Evolutionary conservation across 2,329 filamentous ascomycete genomes (phyloP), one percentile per base, ranked within the genome.

Genomic region (Massarina eburnea): DNA sequence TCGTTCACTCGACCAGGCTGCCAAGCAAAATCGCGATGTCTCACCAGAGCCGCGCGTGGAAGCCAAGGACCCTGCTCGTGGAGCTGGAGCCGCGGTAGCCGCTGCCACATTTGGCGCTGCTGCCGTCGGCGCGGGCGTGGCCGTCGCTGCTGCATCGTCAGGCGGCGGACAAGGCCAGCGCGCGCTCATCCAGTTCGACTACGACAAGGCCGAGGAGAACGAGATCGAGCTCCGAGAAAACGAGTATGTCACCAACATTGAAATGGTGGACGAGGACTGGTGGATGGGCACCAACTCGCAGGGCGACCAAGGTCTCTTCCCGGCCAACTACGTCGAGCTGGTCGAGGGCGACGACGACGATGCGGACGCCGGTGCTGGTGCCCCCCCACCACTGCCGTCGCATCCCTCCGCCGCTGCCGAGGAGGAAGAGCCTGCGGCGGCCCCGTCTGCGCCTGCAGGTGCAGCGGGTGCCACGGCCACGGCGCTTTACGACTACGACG

Each of bases 261-360:
- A 97, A 52, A 95, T 95, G 88, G 90, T 99, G 2, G 94, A 97
- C 59, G 88, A 95, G 41, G 92, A 99, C 67, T 99, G 94, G 94
- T 99, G 94, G 94, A 88, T 96, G 81, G 94, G 95, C 34, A 89
- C 87, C 56, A 99, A 97, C 74, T 75, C 80, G 18, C 79, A 78
- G 51, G 94, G 94, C 59, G 90, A 96, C 71, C 85, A 79, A 47
- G 94, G 94, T 38, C 78, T 99, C 27, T 97, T 99, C 79, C 94
- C 94, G 4, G 94, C 89, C 75, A 97, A 96, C 77, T 99, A 99
- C 57, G 92, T 99, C 42, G 91, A 96, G 69, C 71, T 96, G 18
- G 78, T 94, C 27, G 85, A 87, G 29, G 85, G 81, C 24, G 79
- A 81, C 14, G 64, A 66, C 8, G 70, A 66, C 30, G n/a, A n/a